Evolutionary conservation across 805 yeast species (phyloP).

Genomic region (Kodamaea sagamina): DNA sequence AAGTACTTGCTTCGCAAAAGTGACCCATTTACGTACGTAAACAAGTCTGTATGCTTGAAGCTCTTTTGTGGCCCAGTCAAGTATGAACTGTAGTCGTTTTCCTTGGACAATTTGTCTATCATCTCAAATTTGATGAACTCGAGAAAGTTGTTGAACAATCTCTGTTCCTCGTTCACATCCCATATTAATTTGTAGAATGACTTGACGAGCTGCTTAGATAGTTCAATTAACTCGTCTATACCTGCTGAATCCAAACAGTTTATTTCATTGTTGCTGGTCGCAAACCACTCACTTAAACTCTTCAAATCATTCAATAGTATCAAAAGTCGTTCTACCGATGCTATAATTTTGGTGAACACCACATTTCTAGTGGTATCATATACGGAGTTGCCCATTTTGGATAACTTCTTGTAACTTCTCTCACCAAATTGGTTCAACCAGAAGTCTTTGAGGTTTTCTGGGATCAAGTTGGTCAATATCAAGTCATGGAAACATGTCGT

Average conservation of each 20-base stretch:
- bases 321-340: slow-evolving; percentile 57
- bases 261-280: slow-evolving; percentile 17
- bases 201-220: slow-evolving; percentile 31
- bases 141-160: slow-evolving; percentile 45
- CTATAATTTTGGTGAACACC: slow-evolving; percentile 51
- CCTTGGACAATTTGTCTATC: slow-evolving; percentile 37
- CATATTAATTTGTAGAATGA: slow-evolving; percentile 39
- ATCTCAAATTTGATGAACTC: slow-evolving; percentile 45
- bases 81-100: slow-evolving; percentile 31
- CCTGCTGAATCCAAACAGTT: slow-evolving; percentile 11
- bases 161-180: slow-evolving; percentile 49
- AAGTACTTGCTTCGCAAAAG: slow-evolving; percentile 23
- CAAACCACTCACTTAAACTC: slow-evolving; percentile 42
- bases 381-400: slow-evolving; percentile 48
- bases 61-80: slow-evolving; percentile 15
- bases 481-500: slow-evolving; percentile 41
- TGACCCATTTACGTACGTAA: slow-evolving; percentile 26
- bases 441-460: slow-evolving; percentile 55
- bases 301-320: slow-evolving; percentile 45
- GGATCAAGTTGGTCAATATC: slow-evolving; percentile 55
- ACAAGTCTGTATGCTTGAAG: slow-evolving; percentile 23
- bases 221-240: slow-evolving; percentile 12
- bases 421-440: slow-evolving; percentile 68
- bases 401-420: slow-evolving; percentile 60
- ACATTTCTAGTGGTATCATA: slow-evolving; percentile 53